Base-by-base conservation (phyloP, 768 basidiomycete species). In the Pleurotus cornucopiae region DNA sequence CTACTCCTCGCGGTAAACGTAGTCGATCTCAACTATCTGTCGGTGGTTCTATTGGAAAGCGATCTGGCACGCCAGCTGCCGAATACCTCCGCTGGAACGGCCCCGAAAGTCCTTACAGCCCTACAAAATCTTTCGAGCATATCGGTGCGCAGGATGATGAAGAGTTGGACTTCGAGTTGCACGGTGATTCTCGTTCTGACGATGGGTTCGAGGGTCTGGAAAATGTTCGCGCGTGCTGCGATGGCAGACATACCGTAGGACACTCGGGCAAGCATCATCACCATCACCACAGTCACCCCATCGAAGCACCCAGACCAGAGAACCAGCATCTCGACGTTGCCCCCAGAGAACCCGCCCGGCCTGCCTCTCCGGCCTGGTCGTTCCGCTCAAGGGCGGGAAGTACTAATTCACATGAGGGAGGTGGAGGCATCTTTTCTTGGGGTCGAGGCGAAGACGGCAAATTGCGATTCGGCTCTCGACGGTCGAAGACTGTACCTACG, bases 141-240 rank as follows among this genome's bases (percentile, higher is more conserved):
- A 78, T 83, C 7, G 63, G 60, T 23, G 62, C 63, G 21, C 67
- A 69, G 16, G 81, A 85, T 11, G 51, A 52, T 0, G 84, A 84
- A 2, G 90, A 86, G 18, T 73, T 89, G 1, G 89, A 91, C 63
- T 91, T 95, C 64, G 91, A 95, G 71, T 73, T 94, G 30, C 86
- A 94, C 62, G 89, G 83, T 16, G 88, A 85, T 16, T 76, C 77
- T 18, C 68, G 81, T 60, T 88, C 84, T 11, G 90, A 91, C 61
- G 85, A 85, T 30, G 91, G 84, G 4, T 98, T 83, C 66, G 95
- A 98, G 64, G 94, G 94, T 0, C 69, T 98, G 54, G 95, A 98
- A 74, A 98, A 98, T 64, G 94, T 98, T 18, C 82, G 96, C 20
- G 94, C 89, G 1, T 94, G 91, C 67, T 94, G 91, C 63, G 90